A percentile compares a stretch with the other conserved stretches of the same genome.
These are phyloP conservation scores for Fraxinus greggii DNA, from an alignment of 305 asterid genomes.

Conservation along the genomic window DNA sequence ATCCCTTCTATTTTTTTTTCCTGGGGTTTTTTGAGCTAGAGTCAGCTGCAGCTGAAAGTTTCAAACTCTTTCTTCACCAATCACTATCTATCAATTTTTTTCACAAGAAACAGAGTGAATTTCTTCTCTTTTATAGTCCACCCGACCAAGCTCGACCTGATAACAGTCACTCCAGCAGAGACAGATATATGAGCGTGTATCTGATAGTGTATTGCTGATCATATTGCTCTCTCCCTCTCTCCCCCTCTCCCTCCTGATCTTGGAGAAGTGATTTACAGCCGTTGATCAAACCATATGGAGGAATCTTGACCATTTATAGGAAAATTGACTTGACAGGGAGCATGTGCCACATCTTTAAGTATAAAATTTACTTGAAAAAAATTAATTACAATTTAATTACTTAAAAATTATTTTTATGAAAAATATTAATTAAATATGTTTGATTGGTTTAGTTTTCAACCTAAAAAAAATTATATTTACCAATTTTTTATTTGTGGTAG, in stretches of 20 bases:
- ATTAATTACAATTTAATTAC: too few relatives aligned
- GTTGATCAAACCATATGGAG: constrained; percentile 36
- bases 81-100: constrained; percentile 27
- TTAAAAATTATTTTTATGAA: too few relatives aligned
- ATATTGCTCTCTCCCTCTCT: constrained; percentile 40
- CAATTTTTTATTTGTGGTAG: too few relatives aligned
- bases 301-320: constrained; percentile 37
- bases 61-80: constrained; percentile 23
- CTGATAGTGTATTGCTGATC: constrained; percentile 27
- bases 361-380: too few relatives aligned
- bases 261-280: constrained; percentile 31
- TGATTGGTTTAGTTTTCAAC: too few relatives aligned
- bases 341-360: constrained; percentile 93
- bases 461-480: too few relatives aligned
- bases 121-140: constrained; percentile 55
- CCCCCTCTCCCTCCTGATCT: constrained; percentile 11
- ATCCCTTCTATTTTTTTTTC: background rate
- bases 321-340: constrained; percentile 61
- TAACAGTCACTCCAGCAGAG: constrained; percentile 3
- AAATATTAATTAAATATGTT: too few relatives aligned
- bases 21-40: constrained; percentile 25
- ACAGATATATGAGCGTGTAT: constrained; percentile 12
- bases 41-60: constrained; percentile 23
- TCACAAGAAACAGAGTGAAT: constrained; percentile 28
- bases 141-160: constrained; percentile 79